Conservation (phyloP, 2,329 filamentous ascomycete species). For the Cladophialophora immunda region DNA sequence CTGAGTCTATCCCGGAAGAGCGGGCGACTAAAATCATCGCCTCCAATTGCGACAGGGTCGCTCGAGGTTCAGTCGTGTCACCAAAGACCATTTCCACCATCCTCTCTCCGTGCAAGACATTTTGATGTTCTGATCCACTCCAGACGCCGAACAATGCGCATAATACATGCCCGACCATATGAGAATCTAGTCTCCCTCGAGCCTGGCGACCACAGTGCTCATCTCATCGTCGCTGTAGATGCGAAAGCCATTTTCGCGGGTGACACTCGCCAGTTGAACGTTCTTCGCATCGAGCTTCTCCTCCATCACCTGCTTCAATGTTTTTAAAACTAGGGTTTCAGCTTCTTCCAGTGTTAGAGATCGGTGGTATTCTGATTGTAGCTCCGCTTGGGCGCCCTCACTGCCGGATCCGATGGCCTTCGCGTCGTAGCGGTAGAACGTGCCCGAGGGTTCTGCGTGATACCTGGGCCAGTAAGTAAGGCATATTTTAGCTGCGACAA, state of each 20-base stretch:
- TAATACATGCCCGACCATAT: constrained; percentile 14
- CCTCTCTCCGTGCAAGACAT: constrained; percentile 1
- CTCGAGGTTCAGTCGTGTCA: neutral
- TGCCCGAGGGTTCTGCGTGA: constrained; percentile 96
- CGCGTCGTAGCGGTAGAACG: constrained; percentile 98
- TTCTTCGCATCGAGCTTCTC: constrained; percentile 99
- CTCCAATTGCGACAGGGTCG: neutral
- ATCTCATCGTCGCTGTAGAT: constrained; percentile 99
- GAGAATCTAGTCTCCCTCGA: constrained; percentile 51
- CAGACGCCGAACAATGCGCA: constrained; percentile 36
- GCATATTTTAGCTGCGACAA: neutral
- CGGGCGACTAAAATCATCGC: neutral
- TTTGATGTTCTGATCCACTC: constrained; percentile 23
- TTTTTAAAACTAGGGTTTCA: constrained; percentile 95
- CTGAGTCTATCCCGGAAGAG: neutral
- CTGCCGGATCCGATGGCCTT: constrained; percentile 98
- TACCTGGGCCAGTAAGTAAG: constrained; percentile 64
- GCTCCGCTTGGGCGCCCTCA: constrained; percentile 94
- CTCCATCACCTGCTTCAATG: constrained; percentile 99
- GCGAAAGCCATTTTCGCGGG: constrained; percentile 95
- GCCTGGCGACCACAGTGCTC: constrained; percentile 85
- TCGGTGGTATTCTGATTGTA: constrained; percentile 99
- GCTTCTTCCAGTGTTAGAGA: constrained; percentile 92
- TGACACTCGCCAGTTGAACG: constrained; percentile 96
- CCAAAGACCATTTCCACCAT: constrained; percentile 1